Evolutionary conservation across 371 early-diverging fungal species (phyloP).

Genomic region (Mortierella sp.): DNA sequence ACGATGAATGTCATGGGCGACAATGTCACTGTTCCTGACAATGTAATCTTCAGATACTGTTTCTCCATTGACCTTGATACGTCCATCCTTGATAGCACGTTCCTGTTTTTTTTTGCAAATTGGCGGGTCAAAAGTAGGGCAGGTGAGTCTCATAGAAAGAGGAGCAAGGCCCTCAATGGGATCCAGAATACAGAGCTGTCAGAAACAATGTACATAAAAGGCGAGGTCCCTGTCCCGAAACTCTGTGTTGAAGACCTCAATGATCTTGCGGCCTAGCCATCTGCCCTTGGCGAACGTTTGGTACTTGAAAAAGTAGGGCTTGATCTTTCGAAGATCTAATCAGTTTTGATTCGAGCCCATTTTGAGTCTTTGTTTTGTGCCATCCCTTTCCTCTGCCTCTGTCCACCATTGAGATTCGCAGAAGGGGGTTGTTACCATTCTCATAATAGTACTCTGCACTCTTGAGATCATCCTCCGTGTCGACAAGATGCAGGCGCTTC

Average conservation of each 20-base stretch:
- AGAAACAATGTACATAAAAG: constrained; percentile 89
- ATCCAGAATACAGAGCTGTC: no score
- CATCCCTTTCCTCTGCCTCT: no score
- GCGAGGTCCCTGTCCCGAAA: constrained; percentile 84
- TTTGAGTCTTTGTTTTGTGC: no score
- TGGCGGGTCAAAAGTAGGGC: no score
- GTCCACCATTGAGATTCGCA: neutral
- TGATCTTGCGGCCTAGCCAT: constrained; percentile 81
- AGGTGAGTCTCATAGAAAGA: no score
- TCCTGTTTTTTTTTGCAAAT: constrained; percentile 56
- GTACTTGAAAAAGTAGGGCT: constrained; percentile 86
- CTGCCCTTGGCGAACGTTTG: constrained; percentile 90
- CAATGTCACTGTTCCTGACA: constrained; percentile 77
- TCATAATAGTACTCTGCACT: constrained; percentile 42
- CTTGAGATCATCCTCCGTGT: constrained; percentile 39
- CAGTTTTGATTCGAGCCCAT: no score
- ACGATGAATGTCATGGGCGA: constrained; percentile 87
- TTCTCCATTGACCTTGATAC: constrained; percentile 81
- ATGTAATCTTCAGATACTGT: constrained; percentile 60
- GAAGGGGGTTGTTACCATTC: constrained; percentile 25
- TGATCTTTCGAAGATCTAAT: constrained; percentile 79
- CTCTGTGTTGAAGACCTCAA: constrained; percentile 85
- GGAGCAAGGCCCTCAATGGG: no score
- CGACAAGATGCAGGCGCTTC: constrained; percentile 42
- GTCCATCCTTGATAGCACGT: constrained; percentile 80